Evolutionary conservation across 2,329 filamentous ascomycete genomes (phyloP).

Genomic region (Colletotrichum sp.): DNA sequence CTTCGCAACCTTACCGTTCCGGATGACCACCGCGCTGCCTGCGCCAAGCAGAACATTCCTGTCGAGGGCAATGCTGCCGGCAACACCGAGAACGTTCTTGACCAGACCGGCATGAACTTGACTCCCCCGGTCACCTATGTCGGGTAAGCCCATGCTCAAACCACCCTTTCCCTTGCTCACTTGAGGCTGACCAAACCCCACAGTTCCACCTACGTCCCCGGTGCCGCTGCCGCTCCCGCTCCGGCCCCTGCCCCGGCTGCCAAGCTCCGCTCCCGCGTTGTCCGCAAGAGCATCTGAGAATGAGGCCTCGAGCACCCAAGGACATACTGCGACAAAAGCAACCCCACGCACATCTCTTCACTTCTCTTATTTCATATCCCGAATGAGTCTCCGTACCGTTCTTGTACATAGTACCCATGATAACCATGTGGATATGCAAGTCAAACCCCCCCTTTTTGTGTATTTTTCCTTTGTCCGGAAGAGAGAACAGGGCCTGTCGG

Average conservation of each 20-base stretch:
- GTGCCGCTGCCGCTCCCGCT: not conserved
- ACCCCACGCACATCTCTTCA: not conserved
- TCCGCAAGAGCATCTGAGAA: not conserved
- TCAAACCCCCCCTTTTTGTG: not conserved
- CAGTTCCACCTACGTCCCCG: conserved; percentile 4
- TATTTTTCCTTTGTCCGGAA: not conserved
- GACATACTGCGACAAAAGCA: not conserved
- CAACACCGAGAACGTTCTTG: conserved; percentile 59
- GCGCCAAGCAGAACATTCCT: conserved; percentile 49
- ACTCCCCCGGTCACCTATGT: conserved; percentile 49
- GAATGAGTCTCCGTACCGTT: not conserved
- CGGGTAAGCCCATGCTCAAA: conserved; percentile 42
- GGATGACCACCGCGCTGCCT: conserved; percentile 56
- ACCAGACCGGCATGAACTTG: conserved; percentile 58
- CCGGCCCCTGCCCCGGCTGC: not conserved
- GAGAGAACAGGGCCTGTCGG: not conserved
- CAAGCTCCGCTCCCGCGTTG: conserved; percentile 7
- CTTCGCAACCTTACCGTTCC: conserved; percentile 63
- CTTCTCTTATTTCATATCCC: not conserved
- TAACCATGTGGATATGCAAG: conserved; percentile 1
- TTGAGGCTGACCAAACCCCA: not conserved
- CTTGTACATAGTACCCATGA: conserved; percentile 17
- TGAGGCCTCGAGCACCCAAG: not conserved
- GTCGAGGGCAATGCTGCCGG: conserved; percentile 71
- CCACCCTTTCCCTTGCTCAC: not conserved